Evolutionary conservation across 2,329 filamentous ascomycete species (phyloP).

Genomic region (Calcarisporium arbuscula): DNA sequence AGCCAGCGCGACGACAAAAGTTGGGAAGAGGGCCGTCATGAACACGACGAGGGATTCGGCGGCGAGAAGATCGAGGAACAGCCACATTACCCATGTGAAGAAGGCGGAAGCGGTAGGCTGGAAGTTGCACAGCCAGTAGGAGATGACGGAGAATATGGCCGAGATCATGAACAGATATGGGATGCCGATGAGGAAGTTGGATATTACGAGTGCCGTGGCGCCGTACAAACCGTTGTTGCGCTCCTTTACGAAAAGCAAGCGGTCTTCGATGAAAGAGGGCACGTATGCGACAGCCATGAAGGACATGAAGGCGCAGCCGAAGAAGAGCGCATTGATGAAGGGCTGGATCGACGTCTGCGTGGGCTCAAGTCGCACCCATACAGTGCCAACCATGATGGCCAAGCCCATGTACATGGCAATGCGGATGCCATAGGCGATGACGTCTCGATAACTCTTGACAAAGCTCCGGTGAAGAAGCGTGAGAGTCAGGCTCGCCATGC

Average conservation of each 20-base stretch:
- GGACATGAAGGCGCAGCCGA: conserved; percentile 68
- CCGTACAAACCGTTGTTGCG: conserved; percentile 77
- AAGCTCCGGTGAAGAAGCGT: conserved; percentile 72
- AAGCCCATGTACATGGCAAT: conserved; percentile 72
- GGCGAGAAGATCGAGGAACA: conserved; percentile 77
- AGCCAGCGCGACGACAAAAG: conserved; percentile 74
- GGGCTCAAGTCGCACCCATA: conserved; percentile 68
- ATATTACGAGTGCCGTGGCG: conserved; percentile 62
- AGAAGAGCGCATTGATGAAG: conserved; percentile 77
- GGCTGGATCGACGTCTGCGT: conserved; percentile 70
- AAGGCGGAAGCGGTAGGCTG: conserved; percentile 58
- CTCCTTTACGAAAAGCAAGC: conserved; percentile 45
- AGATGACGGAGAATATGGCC: conserved; percentile 65
- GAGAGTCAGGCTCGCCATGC: conserved; percentile 43
- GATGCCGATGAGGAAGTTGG: conserved; percentile 77
- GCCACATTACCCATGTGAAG: conserved; percentile 74
- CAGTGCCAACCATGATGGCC: conserved; percentile 82
- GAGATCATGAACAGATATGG: conserved; percentile 77
- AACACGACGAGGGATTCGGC: conserved; percentile 79
- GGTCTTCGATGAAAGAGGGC: conserved; percentile 51
- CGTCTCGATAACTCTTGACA: conserved; percentile 78
- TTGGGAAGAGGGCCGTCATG: conserved; percentile 64
- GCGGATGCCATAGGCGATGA: conserved; percentile 77
- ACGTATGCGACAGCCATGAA: conserved; percentile 84
- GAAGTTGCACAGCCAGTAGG: conserved; percentile 79